Conservation (phyloP, 73 alveolate genomes). For the Blepharisma stoltei region DNA sequence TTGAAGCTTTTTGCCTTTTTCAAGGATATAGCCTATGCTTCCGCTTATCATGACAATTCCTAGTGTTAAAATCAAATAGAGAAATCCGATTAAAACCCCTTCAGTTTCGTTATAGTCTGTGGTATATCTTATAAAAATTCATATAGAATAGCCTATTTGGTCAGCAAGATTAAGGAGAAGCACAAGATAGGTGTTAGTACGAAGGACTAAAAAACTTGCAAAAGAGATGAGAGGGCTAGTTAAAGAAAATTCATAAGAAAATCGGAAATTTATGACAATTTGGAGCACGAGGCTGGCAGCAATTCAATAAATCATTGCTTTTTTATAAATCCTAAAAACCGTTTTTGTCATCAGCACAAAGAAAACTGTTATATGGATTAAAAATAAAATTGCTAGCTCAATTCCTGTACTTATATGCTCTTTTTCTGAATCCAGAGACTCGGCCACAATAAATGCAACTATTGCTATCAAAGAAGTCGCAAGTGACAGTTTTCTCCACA, state of each 20-base stretch:
- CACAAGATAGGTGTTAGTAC: constrained; percentile 8
- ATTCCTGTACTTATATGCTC: too few relatives aligned
- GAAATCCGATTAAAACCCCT: background rate
- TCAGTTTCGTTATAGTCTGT: background rate
- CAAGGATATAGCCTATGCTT: background rate
- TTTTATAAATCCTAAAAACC: background rate
- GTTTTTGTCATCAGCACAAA: background rate
- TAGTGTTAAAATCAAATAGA: background rate
- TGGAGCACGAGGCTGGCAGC: background rate
- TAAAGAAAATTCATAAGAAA: background rate
- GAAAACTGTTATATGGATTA: too few relatives aligned
- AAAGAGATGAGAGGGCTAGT: background rate
- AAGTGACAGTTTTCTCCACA: background rate
- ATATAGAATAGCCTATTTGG: too few relatives aligned
- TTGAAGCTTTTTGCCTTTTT: background rate
- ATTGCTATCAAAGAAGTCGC: too few relatives aligned
- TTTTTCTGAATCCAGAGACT: too few relatives aligned
- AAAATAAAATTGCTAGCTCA: too few relatives aligned
- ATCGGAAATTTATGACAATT: background rate
- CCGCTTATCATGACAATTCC: background rate
- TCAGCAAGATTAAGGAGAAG: background rate
- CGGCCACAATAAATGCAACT: too few relatives aligned
- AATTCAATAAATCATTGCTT: background rate
- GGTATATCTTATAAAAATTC: background rate
- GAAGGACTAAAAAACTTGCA: constrained; percentile 10